These are phyloP conservation scores for Circinella umbellata DNA, from an alignment of 371 early-diverging fungal species.

Conservation along the genomic window DNA sequence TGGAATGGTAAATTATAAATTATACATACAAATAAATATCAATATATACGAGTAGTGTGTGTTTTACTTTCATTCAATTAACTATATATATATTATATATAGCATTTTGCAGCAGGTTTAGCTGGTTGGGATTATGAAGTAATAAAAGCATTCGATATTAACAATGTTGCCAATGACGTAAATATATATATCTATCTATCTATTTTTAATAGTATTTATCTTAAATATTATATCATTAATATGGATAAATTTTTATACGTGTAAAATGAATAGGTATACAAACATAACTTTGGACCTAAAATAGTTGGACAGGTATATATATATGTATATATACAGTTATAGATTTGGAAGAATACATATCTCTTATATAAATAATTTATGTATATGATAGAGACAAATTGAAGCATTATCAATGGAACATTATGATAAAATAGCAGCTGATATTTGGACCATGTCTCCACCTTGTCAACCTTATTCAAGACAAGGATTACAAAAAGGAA, in stretches of 20 bases:
- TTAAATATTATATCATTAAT: not conserved
- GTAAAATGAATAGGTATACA: conserved; percentile 50
- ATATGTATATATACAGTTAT: no score
- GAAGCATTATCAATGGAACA: conserved; percentile 67
- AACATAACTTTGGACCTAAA: conserved; percentile 75
- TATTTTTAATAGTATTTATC: not conserved
- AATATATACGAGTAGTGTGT: not conserved
- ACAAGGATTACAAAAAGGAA: conserved; percentile 75
- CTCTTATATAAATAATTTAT: no score
- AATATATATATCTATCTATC: not conserved
- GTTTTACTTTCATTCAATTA: not conserved
- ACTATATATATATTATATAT: not conserved
- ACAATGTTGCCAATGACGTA: conserved; percentile 78
- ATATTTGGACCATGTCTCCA: conserved; percentile 86
- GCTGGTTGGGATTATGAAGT: conserved; percentile 65
- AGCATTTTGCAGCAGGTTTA: conserved; percentile 76
- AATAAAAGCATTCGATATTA: conserved; percentile 80
- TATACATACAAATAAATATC: not conserved
- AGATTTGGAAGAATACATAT: no score
- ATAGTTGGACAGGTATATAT: conserved; percentile 62
- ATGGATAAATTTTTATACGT: not conserved
- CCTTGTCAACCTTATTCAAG: conserved; percentile 89
- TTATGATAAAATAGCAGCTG: conserved; percentile 68
- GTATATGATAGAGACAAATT: conserved; percentile 35
- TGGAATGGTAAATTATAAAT: conserved; percentile 58